These are phyloP conservation scores for Helicocarpus griseus DNA, from an alignment of 2,329 filamentous ascomycete species.

Conservation along the genomic window DNA sequence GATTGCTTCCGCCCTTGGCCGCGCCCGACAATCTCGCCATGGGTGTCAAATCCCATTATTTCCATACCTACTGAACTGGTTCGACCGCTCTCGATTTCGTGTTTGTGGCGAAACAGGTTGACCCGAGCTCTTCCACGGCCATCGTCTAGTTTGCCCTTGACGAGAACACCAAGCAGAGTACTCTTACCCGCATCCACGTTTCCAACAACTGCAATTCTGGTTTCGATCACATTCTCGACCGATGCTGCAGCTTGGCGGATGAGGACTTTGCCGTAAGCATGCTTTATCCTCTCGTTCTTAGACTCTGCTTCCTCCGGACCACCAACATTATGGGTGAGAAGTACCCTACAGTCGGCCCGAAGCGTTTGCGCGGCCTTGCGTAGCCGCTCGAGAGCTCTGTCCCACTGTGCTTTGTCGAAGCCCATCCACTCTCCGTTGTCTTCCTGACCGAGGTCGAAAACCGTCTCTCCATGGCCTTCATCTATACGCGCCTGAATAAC, in stretches of 20 bases:
- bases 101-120: conserved; percentile 94
- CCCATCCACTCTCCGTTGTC: conserved; percentile 79
- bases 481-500: conserved; percentile 60
- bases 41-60: conserved; percentile 92
- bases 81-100: conserved; percentile 89
- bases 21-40: conserved; percentile 71
- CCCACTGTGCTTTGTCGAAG: conserved; percentile 66
- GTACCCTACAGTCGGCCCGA: conserved; percentile 65
- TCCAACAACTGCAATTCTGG: conserved; percentile 88
- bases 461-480: conserved; percentile 77
- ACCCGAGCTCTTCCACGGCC: conserved; percentile 87
- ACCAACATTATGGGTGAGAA: conserved; percentile 86
- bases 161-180: conserved; percentile 87
- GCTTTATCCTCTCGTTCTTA: conserved; percentile 56
- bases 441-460: conserved; percentile 89
- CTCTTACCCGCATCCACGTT: conserved; percentile 98
- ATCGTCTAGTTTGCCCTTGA: conserved; percentile 92
- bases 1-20: conserved; percentile 78
- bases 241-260: conserved; percentile 64
- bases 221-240: conserved; percentile 86
- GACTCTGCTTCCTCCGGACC: conserved; percentile 62
- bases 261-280: conserved; percentile 76
- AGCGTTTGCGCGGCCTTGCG: conserved; percentile 53
- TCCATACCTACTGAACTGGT: conserved; percentile 98
- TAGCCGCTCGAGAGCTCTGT: conserved; percentile 57